These are phyloP conservation scores for Hyaloscypha finlandica DNA, from an alignment of 495 filamentous ascomycete genomes.

Conservation along the genomic window DNA sequence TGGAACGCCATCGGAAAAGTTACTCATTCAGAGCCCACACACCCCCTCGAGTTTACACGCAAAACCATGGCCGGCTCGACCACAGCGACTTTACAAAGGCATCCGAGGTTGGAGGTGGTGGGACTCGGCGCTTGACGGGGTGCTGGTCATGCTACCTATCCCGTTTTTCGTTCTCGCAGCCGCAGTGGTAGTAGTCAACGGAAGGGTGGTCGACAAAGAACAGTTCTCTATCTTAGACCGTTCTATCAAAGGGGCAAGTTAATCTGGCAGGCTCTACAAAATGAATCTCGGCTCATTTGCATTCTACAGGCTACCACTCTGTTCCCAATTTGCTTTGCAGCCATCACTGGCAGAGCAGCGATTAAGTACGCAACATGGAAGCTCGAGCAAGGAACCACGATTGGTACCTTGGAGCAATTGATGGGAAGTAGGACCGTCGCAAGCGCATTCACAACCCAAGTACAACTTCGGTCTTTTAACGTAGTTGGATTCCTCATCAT, in stretches of 20 bases:
- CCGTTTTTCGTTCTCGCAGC: constrained; percentile 23
- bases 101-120: constrained; percentile 38
- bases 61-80: constrained; percentile 28
- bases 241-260: constrained; percentile 27
- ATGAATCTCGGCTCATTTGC: neutral
- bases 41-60: constrained; percentile 20
- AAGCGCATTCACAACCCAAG: constrained; percentile 27
- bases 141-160: constrained; percentile 16
- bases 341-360: constrained; percentile 22
- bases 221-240: constrained; percentile 17
- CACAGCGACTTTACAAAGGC: constrained; percentile 29
- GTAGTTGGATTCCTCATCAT: constrained; percentile 22
- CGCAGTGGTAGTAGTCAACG: constrained; percentile 21
- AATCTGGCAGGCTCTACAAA: neutral
- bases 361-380: constrained; percentile 28
- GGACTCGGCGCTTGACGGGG: constrained; percentile 31
- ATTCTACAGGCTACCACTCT: constrained; percentile 25
- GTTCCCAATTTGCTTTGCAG: constrained; percentile 28
- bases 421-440: constrained; percentile 30
- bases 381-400: constrained; percentile 26
- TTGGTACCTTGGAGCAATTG: constrained; percentile 27
- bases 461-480: constrained; percentile 23
- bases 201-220: constrained; percentile 12
- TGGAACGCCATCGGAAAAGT: constrained; percentile 1
- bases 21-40: neutral